These are phyloP conservation scores for Alternaria hordeiaustralica DNA, from an alignment of 2,329 filamentous ascomycete species.

Conservation along the genomic window DNA sequence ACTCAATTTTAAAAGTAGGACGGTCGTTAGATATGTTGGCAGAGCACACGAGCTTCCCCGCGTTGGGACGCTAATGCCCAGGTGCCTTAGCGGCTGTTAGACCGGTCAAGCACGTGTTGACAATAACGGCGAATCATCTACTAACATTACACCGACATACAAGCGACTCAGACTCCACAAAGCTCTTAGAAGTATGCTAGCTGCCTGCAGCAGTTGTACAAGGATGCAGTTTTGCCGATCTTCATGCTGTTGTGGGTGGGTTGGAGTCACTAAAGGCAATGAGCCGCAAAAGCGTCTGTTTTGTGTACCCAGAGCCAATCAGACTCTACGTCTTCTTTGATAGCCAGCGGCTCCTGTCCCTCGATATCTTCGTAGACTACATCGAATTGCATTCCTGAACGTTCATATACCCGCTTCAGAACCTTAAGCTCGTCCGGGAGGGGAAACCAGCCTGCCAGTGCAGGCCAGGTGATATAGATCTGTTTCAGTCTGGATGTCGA, in stretches of 20 bases:
- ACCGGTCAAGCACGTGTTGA: background rate
- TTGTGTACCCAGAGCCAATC: slow-evolving; percentile 9
- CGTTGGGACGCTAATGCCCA: slow-evolving; percentile 3
- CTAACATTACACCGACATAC: background rate
- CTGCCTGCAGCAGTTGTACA: background rate
- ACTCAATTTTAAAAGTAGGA: background rate
- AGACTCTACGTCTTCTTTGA: background rate
- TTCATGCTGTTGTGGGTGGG: background rate
- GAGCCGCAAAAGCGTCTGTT: slow-evolving; percentile 1
- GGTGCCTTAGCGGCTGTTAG: background rate
- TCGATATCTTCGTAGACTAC: background rate
- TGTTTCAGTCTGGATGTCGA: background rate
- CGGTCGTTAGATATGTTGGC: background rate
- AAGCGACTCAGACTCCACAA: background rate
- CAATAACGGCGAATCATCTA: background rate
- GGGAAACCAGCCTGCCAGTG: background rate
- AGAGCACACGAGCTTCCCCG: background rate
- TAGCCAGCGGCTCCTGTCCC: background rate
- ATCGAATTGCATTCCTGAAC: background rate
- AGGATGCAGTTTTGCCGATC: background rate
- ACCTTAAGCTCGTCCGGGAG: background rate
- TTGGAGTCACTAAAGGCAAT: background rate
- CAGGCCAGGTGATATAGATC: slow-evolving; percentile 8
- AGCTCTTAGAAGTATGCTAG: background rate
- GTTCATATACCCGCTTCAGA: background rate